Evolutionary conservation across 306 rosid genomes (phyloP), one percentile per base, ranked within the genome.

Genomic region (Cucumis hystrix): DNA sequence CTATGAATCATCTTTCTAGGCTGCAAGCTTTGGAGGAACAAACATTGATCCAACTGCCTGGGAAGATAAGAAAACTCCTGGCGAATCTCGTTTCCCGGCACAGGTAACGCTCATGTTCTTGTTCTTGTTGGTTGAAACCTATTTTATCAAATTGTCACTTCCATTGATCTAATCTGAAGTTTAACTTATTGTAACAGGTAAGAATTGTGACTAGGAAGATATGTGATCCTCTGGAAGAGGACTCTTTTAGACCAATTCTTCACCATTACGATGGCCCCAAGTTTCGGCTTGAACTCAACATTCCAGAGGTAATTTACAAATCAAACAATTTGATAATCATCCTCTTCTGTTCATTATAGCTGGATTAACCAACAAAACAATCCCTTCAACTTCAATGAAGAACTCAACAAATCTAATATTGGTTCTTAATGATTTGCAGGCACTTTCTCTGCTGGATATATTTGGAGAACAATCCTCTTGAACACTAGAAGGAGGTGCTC

Each of bases 51-150:
- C 99, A 16, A 81, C 87, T 7, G 99, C 99, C 66, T 95, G 99
- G 99, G 97, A 92, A 82, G 97, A 95, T 85, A 95, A 90, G 83
- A 95, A 92, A 84, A 88, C 89, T 68, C 60, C 81, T 0, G 97
- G 97, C 10, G 99, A 95, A 81, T 95, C 97, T 23, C 96, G 99
- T 23, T 95, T 95, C 83, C 98, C 99, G 37, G 97, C 99, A 73
- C 98, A 95, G 97, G 98, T 77, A 61, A 2, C 9, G 6, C 11
- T 13, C 75, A 54, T 57, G 40, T 8, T 74, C 76, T 69, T 67
- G 74, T 20, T 59, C 54, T 40, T 69, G 37, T 43, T 71, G 59
- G 39, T 4, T 15, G 37, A 7, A 47, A 23, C 41, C 40, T 71
- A n/a, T 6, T 64, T 7, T 1, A 37, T 69, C 39, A 69, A 14